Evolutionary conservation across 2,329 filamentous ascomycete species (phyloP).

Genomic region (Monilinia fructigena): DNA sequence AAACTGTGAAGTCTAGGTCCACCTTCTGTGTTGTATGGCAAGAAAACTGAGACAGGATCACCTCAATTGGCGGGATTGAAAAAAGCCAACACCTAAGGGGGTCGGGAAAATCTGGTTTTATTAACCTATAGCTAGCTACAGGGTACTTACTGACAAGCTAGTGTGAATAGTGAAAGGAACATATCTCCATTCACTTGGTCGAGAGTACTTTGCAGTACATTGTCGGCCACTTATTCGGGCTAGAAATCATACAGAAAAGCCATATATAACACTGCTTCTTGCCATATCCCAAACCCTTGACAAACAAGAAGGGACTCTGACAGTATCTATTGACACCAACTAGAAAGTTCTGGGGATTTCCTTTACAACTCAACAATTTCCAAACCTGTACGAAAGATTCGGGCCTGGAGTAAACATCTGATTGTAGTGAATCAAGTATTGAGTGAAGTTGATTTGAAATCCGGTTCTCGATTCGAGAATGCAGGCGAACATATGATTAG

Average conservation of each 20-base stretch:
- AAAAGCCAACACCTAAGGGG: not conserved
- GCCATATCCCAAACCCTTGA: not conserved
- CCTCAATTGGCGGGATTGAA: not conserved
- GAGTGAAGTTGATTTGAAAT: constrained; percentile 16
- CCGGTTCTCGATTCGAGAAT: not conserved
- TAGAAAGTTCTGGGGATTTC: too few relatives aligned
- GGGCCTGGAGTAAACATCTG: not conserved
- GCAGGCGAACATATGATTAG: constrained; percentile 7
- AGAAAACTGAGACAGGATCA: not conserved
- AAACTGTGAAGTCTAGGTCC: not conserved
- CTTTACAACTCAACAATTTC: too few relatives aligned
- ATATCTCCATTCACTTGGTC: not conserved
- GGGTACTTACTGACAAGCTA: not conserved
- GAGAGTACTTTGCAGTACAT: not conserved
- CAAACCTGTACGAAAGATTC: not conserved
- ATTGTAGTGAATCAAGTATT: not conserved
- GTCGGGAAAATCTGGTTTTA: not conserved
- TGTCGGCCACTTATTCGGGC: not conserved
- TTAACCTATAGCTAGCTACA: not conserved
- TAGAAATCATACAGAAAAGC: not conserved
- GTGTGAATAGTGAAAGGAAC: not conserved
- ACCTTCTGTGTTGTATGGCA: not conserved
- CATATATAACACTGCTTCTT: not conserved
- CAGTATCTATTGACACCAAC: not conserved
- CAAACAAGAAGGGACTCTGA: not conserved